Conservation (phyloP, 176 grass and related monocot species). For the Oryza glumipatula region DNA sequence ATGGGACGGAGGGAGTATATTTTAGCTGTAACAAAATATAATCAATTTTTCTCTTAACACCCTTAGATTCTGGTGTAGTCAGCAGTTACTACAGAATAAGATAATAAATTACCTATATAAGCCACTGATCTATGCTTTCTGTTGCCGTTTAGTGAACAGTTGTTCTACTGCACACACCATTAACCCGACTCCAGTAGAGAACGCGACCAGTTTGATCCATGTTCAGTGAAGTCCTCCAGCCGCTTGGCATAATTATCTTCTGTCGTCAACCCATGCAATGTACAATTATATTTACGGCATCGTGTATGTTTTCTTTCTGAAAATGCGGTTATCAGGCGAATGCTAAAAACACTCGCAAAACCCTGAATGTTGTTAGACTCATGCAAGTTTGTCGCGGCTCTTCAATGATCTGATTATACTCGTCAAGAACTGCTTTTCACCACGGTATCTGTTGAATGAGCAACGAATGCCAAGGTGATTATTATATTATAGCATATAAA, state of each 20-base stretch:
- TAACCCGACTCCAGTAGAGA: neutral
- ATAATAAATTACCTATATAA: neutral
- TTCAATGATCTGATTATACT: constrained; percentile 52
- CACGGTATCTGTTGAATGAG: constrained; percentile 67
- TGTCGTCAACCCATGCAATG: neutral
- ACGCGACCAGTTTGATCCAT: constrained; percentile 4
- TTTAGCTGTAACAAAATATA: no score
- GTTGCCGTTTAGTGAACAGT: neutral
- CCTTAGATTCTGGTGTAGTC: no score
- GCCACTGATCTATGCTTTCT: neutral
- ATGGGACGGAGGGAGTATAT: no score
- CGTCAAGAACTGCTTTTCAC: constrained; percentile 78
- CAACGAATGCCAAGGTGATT: constrained; percentile 4
- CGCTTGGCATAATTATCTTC: neutral
- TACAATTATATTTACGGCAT: neutral
- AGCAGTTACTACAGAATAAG: neutral
- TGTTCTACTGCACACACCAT: neutral
- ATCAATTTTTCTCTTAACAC: no score
- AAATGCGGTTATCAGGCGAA: neutral
- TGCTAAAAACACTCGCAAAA: no score
- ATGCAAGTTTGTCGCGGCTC: constrained; percentile 23
- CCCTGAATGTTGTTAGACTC: neutral
- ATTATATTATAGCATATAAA: constrained; percentile 14
- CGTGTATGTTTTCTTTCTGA: neutral
- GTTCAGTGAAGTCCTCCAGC: neutral